A percentile compares a stretch with the other conserved stretches of the same genome.
phyloP scores from a whole-genome alignment of 2,329 filamentous ascomycete species.

The Sarocladium kiliense region DNA sequence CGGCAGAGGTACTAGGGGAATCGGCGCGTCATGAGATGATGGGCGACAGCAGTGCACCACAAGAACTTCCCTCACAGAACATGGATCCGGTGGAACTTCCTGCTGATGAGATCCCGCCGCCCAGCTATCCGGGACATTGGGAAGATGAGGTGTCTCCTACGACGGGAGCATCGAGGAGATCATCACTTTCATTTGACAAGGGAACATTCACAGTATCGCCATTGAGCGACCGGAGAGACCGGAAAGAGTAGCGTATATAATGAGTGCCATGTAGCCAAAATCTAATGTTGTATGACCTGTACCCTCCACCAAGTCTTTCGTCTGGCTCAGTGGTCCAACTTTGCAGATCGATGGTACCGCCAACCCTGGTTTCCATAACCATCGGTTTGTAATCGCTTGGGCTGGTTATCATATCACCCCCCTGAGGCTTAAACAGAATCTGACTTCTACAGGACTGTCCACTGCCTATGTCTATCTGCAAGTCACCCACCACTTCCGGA shows the following conservation, averaged over 20 bases:
- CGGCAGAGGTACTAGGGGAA: background rate
- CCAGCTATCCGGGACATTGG: slow-evolving; percentile 1
- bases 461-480: no score
- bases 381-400: no score
- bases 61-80: slow-evolving; percentile 2
- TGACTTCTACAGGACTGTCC: no score
- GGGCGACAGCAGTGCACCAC: background rate
- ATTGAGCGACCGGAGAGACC: background rate
- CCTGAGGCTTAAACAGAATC: no score
- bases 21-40: slow-evolving; percentile 5
- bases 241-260: slow-evolving; percentile 4
- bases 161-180: slow-evolving; percentile 2
- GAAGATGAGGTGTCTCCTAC: background rate
- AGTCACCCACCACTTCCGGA: no score
- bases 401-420: no score
- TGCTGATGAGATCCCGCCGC: slow-evolving; percentile 7
- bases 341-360: no score
- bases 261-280: background rate
- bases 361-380: no score
- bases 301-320: no score
- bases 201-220: slow-evolving; percentile 7
- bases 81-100: slow-evolving; percentile 4
- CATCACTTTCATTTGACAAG: slow-evolving; percentile 2
- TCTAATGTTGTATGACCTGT: slow-evolving; percentile 1
- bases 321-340: no score